Conservation (phyloP, 345 rosid genomes). For the Eutrema heterophyllum region DNA sequence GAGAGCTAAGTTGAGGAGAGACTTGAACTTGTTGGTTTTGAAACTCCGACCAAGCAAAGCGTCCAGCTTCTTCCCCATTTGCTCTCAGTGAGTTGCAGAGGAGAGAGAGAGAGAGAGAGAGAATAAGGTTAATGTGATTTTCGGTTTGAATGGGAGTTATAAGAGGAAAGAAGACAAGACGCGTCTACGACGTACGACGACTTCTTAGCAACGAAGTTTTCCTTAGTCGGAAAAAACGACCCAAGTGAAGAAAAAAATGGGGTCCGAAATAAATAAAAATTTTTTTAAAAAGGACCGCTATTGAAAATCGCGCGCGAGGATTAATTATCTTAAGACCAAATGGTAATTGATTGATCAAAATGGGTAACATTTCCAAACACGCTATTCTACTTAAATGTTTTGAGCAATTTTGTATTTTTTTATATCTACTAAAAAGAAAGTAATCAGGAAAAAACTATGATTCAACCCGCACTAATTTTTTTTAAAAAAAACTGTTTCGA, state of each 20-base stretch:
- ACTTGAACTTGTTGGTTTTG: conserved; percentile 60
- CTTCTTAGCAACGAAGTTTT: conserved; percentile 35
- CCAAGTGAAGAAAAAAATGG: not conserved
- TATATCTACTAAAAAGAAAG: too few species aligned
- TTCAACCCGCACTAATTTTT: too few species aligned
- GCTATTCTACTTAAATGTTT: not conserved
- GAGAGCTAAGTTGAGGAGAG: conserved; percentile 52
- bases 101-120: not conserved
- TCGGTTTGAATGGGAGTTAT: conserved; percentile 2
- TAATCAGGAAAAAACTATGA: too few species aligned
- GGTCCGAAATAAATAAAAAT: not conserved
- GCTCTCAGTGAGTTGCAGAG: not conserved
- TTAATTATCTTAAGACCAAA: not conserved
- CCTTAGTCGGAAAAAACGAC: not conserved
- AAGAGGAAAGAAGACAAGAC: conserved; percentile 10
- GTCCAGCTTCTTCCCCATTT: conserved; percentile 83
- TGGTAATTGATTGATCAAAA: not conserved
- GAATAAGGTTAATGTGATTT: not conserved
- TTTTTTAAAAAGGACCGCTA: not conserved
- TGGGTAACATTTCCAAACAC: not conserved
- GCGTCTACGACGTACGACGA: conserved; percentile 21
- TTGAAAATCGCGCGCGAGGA: not conserved
- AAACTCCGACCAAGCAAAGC: conserved; percentile 62
- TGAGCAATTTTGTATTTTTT: not conserved
- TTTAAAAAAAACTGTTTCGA: too few species aligned